These are phyloP conservation scores for Plasmodium coatneyi DNA, from an alignment of 169 alveolate species.

Conservation along the genomic window DNA sequence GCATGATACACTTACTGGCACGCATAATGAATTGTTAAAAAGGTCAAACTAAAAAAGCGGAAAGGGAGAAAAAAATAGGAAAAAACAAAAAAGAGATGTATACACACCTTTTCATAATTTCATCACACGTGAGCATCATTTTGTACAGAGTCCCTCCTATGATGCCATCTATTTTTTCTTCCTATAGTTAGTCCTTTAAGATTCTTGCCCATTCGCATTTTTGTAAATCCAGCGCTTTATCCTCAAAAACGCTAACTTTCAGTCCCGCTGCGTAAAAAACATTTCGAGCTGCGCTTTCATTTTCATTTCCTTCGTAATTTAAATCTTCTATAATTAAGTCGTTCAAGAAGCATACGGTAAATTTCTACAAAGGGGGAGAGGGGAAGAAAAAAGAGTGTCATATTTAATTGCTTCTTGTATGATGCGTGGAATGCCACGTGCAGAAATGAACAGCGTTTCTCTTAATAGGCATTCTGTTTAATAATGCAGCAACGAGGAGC, in stretches of 20 bases:
- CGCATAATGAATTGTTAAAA: neutral
- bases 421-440: neutral
- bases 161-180: neutral
- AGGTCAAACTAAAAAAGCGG: conserved; percentile 1
- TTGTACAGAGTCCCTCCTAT: neutral
- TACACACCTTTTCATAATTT: neutral
- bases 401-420: neutral
- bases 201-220: conserved; percentile 75
- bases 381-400: neutral
- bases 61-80: neutral
- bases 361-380: conserved; percentile 7
- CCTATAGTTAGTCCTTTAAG: conserved; percentile 36
- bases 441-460: neutral
- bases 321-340: conserved; percentile 73
- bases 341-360: conserved; percentile 56
- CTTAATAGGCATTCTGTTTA: neutral
- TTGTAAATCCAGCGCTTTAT: conserved; percentile 64
- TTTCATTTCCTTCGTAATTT: conserved; percentile 65
- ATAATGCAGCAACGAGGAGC: neutral
- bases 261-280: conserved; percentile 72
- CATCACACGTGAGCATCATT: neutral
- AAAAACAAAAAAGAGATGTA: conserved; percentile 11
- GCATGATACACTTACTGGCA: neutral
- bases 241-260: conserved; percentile 74
- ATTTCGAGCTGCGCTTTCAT: conserved; percentile 22